Conservation (phyloP, 805 yeast genomes). For the Saturnispora sanitii region DNA sequence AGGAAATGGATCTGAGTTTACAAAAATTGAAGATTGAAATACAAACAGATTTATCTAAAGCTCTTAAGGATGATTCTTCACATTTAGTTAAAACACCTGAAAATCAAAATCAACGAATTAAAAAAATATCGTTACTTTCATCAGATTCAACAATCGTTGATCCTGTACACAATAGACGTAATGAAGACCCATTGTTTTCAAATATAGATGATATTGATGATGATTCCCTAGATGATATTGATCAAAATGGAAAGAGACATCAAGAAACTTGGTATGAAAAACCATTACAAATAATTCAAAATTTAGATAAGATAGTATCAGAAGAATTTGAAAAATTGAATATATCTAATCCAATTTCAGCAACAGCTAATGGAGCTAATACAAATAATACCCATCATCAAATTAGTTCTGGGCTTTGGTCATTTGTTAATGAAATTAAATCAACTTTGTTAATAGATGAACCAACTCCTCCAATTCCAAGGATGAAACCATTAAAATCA, state of each 20-base stretch:
- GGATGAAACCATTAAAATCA: slow-evolving; percentile 10
- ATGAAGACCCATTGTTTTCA: no score
- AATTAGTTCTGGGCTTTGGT: slow-evolving; percentile 34
- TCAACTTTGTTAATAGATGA: slow-evolving; percentile 22
- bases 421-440: slow-evolving; percentile 41
- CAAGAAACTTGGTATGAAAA: slow-evolving; percentile 30
- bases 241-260: not conserved
- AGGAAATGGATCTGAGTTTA: slow-evolving; percentile 38
- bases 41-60: slow-evolving; percentile 36
- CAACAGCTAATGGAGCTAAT: not conserved
- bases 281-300: slow-evolving; percentile 54
- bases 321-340: slow-evolving; percentile 52
- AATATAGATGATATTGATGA: no score
- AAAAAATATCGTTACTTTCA: not conserved
- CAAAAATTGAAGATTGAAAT: slow-evolving; percentile 38
- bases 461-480: no score
- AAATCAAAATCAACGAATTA: not conserved
- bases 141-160: not conserved
- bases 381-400: not conserved
- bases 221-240: no score
- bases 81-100: not conserved
- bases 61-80: slow-evolving; percentile 21
- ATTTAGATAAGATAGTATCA: slow-evolving; percentile 56
- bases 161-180: not conserved
- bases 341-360: slow-evolving; percentile 22